Base-by-base conservation (phyloP, 2,329 filamentous ascomycete species). In the Ascochyta koolunga region DNA sequence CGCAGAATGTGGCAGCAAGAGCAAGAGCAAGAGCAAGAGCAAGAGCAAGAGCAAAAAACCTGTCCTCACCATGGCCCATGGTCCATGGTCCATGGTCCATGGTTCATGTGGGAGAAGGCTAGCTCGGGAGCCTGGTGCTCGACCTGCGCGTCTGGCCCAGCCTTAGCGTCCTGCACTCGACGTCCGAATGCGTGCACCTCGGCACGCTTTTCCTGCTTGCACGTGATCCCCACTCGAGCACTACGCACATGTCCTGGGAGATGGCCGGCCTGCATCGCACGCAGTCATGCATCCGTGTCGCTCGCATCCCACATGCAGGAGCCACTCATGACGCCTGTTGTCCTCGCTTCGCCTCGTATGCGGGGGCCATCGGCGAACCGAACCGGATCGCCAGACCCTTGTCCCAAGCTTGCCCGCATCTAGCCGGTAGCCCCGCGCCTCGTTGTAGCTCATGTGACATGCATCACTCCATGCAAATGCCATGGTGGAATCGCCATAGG, bases 111-210 rank as follows among this genome's bases (percentile, higher is more conserved):
- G 38, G 31, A 36, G 21, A 11, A 9, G 25, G 15, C 33, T 54
- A 54, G 50, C 45, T 29, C 27, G 19, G 29, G 11, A 32, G 39
- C 35, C 31, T 32, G 51, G 19, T n/a, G 25, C 32, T 48, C 50
- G 40, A 44, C 39, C 39, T 18, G 18, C 31, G 36, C 39, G 15
- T 50, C 51, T 37, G 36, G 51, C 36, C 46, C 25, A n/a, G 25
- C 40, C 24, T 45, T 49, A 54, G 45, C 46, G 36, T 44, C 37
- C 21, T 29, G 22, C 2, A 29, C 27, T 13, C 27, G 27, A 10
- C 27, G 13, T 29, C 27, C 27, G 10, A 27, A 27, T 11, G 25
- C 25, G 3, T 9, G 21, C 33, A 24, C 8, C 8, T 33, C 22
- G 22, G 4, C 5, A 2, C 22, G 33, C n/a, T 29, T 2, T 36